phyloP scores from a whole-genome alignment of 164 flowering plant genomes.

The Dillenia turbinata region DNA sequence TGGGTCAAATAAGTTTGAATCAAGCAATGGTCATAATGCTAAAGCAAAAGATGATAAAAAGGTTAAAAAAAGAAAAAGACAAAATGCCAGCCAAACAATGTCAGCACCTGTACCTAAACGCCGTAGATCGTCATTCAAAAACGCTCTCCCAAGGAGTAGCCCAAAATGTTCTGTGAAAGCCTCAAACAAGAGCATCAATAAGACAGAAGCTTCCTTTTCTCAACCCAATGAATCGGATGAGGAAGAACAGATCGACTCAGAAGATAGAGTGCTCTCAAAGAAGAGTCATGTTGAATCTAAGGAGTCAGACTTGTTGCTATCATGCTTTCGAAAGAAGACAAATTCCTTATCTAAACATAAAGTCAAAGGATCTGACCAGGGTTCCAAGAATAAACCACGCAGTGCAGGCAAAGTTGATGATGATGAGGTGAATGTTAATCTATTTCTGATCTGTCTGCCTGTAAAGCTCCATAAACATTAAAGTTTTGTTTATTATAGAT shows the following conservation, averaged over 20 bases:
- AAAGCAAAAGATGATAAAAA: conserved; percentile 19
- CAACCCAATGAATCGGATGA: conserved; percentile 23
- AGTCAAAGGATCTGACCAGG: conserved; percentile 24
- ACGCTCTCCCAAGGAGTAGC: conserved; percentile 21
- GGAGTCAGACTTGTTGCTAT: conserved; percentile 36
- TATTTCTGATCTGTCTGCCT: conserved; percentile 4
- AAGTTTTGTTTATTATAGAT: conserved; percentile 2
- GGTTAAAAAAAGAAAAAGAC: conserved; percentile 32
- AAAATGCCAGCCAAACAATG: conserved; percentile 25
- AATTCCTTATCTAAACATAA: conserved; percentile 33
- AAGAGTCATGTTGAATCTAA: conserved; percentile 19
- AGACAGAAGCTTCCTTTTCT: conserved; percentile 7
- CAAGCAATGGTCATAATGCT: conserved; percentile 53
- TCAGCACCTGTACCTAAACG: conserved; percentile 52
- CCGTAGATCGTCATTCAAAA: conserved; percentile 44
- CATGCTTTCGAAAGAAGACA: conserved; percentile 28
- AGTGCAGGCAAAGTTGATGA: conserved; percentile 23
- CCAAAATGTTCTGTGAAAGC: conserved; percentile 22
- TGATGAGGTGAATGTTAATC: conserved; percentile 34
- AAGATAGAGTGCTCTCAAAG: conserved; percentile 12
- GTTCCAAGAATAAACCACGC: conserved; percentile 16
- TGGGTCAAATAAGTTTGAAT: conserved; percentile 32
- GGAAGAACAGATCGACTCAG: conserved; percentile 23
- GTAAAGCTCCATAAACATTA: neutral
- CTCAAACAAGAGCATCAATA: conserved; percentile 16